Conservation (phyloP, 2,329 filamentous ascomycete genomes). For the Neofusicoccum sp. region DNA sequence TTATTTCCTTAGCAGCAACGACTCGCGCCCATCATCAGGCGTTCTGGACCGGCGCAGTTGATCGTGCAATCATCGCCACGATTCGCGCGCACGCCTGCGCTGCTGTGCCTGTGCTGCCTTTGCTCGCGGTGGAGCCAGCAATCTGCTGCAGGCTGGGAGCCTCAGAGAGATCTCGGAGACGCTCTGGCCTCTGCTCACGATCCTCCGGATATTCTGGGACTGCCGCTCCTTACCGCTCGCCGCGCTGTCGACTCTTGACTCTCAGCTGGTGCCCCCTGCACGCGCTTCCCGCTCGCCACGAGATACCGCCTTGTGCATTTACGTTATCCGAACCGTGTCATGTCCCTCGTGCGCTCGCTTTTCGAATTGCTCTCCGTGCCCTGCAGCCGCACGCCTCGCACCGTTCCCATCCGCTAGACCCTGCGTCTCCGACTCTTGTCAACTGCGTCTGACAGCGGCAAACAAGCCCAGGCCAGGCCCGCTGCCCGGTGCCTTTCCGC, state of each 20-base stretch:
- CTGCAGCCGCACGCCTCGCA: not conserved
- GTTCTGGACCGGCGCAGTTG: not conserved
- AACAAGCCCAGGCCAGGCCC: not conserved
- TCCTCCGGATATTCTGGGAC: not conserved
- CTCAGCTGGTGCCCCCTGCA: not conserved
- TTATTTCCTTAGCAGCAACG: not conserved
- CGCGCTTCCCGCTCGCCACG: conserved; percentile 7
- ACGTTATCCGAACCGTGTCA: conserved; percentile 11
- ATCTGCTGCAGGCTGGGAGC: not conserved
- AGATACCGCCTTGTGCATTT: conserved; percentile 1
- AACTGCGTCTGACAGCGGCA: not conserved
- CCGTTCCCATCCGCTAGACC: not conserved
- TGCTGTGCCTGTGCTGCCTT: not conserved
- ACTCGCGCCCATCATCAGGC: conserved; percentile 12
- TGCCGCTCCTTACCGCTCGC: too few relatives aligned
- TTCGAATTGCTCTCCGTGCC: not conserved
- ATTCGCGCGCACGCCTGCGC: conserved; percentile 2
- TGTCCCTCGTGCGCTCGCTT: not conserved
- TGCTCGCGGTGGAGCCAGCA: not conserved
- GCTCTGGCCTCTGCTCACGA: not conserved
- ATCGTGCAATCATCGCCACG: not conserved
- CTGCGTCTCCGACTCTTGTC: not conserved
- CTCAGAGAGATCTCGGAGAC: not conserved
- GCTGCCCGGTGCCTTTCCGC: not conserved
- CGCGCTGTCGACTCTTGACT: not conserved